These are phyloP conservation scores for Ophiostoma montium DNA, from an alignment of 2,329 filamentous ascomycete genomes.

Conservation along the genomic window DNA sequence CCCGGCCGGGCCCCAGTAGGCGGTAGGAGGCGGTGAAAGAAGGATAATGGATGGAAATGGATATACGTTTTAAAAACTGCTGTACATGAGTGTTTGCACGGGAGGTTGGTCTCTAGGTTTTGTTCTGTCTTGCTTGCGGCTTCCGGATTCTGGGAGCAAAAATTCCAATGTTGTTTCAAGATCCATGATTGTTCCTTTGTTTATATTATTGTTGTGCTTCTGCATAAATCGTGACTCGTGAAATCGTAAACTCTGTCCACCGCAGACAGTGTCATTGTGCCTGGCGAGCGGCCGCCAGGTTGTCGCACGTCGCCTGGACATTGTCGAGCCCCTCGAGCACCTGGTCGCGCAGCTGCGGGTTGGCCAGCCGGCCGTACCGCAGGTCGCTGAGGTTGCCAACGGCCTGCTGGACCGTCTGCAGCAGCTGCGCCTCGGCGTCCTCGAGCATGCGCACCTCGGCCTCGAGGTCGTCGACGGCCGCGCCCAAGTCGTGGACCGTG, in stretches of 20 bases:
- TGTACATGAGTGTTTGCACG: too few relatives aligned
- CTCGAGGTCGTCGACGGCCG: slow-evolving; percentile 56
- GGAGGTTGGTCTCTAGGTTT: background rate
- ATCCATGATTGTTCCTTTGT: background rate
- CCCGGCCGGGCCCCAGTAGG: slow-evolving; percentile 5
- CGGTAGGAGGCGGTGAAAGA: background rate
- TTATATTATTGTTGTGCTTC: background rate
- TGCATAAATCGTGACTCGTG: background rate
- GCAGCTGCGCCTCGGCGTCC: slow-evolving; percentile 48
- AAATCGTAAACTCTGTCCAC: background rate
- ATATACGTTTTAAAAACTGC: too few relatives aligned
- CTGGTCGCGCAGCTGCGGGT: slow-evolving; percentile 48
- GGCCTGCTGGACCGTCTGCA: slow-evolving; percentile 47
- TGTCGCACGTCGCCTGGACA: slow-evolving; percentile 49
- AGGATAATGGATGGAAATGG: background rate
- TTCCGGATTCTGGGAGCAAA: background rate
- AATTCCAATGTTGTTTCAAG: background rate
- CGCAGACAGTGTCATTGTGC: background rate
- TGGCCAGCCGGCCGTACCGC: slow-evolving; percentile 62
- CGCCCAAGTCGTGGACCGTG: slow-evolving; percentile 15
- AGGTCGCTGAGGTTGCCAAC: slow-evolving; percentile 69
- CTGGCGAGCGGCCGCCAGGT: background rate
- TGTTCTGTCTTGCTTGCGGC: background rate
- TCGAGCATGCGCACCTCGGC: slow-evolving; percentile 51
- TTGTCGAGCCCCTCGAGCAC: slow-evolving; percentile 51